Percentiles rank a stretch among this genome's conserved stretches.
Conservation (phyloP, 2,329 filamentous ascomycete species). For the Arthrinium phaeospermum region DNA sequence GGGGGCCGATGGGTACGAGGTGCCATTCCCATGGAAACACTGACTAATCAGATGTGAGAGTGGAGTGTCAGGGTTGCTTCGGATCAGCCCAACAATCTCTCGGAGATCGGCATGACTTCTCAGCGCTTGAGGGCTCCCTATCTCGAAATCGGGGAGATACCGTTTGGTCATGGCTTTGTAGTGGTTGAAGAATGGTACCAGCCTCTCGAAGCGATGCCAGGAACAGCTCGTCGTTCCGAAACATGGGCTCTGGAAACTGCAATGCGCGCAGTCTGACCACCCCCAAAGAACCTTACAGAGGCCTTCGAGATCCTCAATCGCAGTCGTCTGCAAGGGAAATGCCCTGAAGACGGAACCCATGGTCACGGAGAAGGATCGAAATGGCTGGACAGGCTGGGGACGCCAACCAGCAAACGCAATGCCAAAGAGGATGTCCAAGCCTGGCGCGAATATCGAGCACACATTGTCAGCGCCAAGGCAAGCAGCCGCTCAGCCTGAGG, state of each 20-base stretch:
- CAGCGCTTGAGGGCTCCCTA: background rate
- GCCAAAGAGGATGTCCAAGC: too few relatives aligned
- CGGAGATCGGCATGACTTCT: background rate
- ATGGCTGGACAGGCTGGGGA: too few relatives aligned
- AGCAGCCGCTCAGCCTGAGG: too few relatives aligned
- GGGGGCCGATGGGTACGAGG: background rate
- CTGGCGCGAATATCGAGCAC: too few relatives aligned
- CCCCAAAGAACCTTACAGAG: background rate
- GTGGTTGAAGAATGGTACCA: background rate
- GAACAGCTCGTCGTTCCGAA: background rate
- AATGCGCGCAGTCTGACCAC: background rate
- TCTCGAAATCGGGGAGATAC: background rate
- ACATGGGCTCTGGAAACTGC: background rate
- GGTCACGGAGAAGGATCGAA: too few relatives aligned
- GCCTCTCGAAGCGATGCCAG: background rate
- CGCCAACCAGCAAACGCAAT: too few relatives aligned
- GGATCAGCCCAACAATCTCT: background rate
- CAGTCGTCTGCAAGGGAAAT: background rate
- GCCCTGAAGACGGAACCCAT: background rate
- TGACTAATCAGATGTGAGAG: background rate
- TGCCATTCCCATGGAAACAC: background rate
- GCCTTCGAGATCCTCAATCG: background rate
- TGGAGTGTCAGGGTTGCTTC: background rate
- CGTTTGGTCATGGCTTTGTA: background rate
- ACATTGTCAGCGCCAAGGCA: too few relatives aligned